Evolutionary conservation across 73 alveolate genomes (phyloP).

Genomic region (Uronychia setigera): DNA sequence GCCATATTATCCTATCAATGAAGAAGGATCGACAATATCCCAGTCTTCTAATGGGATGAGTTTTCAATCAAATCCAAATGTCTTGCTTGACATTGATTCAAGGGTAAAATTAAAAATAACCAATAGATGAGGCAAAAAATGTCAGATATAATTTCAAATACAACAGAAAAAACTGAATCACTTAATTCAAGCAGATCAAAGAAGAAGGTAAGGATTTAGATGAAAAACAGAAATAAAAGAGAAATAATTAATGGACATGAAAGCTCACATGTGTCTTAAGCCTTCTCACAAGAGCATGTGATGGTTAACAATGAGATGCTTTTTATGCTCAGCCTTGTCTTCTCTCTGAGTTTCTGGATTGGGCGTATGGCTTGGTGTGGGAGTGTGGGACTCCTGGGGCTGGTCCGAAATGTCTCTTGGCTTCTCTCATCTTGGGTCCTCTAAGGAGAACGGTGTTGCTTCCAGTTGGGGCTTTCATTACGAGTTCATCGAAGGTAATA

Average conservation of each 20-base stretch:
- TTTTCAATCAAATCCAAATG: not conserved
- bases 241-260: too few species aligned
- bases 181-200: too few species aligned
- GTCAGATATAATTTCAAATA: not conserved
- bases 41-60: not conserved
- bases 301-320: not conserved
- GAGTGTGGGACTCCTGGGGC: slow-evolving; percentile 95
- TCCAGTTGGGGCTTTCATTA: slow-evolving; percentile 89
- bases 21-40: not conserved
- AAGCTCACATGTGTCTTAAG: not conserved
- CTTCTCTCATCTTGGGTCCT: slow-evolving; percentile 96
- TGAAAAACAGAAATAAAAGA: too few species aligned
- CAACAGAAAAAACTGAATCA: too few species aligned
- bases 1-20: not conserved
- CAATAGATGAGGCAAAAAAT: not conserved
- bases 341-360: slow-evolving; percentile 36
- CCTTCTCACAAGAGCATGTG: not conserved
- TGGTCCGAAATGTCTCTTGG: slow-evolving; percentile 90
- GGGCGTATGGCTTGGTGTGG: slow-evolving; percentile 80
- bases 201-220: too few species aligned
- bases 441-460: slow-evolving; percentile 89
- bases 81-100: not conserved
- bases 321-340: not conserved
- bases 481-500: slow-evolving; percentile 95
- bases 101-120: not conserved